Evolutionary conservation across 192 early-diverging fungal species (phyloP), one percentile per base, ranked within the genome.

Genomic region (Coemansia sp.): DNA sequence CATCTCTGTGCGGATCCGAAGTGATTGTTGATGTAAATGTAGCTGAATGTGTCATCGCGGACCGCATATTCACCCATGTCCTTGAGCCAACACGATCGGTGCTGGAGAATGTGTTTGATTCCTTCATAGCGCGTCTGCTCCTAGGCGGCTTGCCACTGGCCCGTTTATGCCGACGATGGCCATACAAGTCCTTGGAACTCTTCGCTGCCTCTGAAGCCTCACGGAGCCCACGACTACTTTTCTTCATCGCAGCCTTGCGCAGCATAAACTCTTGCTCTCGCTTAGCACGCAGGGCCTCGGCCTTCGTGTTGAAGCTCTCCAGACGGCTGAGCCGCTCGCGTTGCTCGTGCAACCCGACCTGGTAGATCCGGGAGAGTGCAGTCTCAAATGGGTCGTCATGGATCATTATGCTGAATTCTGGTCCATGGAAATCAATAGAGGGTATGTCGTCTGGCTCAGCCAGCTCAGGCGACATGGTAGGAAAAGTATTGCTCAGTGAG

Each of bases 361-460:
- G 85, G 58, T 83, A 83, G 17, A 86, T 86, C 12, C 71, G 71
- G 6, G 75, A 62, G 46, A 86, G 66, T 5, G 85, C 85, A 1
- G 81, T 86, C 61, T 86, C 85, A 61, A 86, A 76, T 16, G 85
- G 85, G 44, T 86, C 85, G 19, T 86, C 85, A 53, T 86, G 81
- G 3, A 86, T 61, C 71, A 77, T 72, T 59, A 81, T 61, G n/a
- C 54, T 72, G 25, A 82, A 75, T 61, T 77, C 67, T 32, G 72
- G 71, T 0, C 75, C 77, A 38, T 77, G 75, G 16, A 86, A 70
- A 37, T 70, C 69, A 42, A 86, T 70, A 1, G 74, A 77, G 0
- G 84, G 84, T 5, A 85, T 71, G 20, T 79, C 76, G 14, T 83
- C 77, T 0, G 84, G 76, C 62, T 68, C 71, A 1, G n/a, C 12